Percentiles rank a stretch among this genome's conserved stretches.
phyloP scores from a whole-genome alignment of 2,329 filamentous ascomycete genomes.

The Cladosporium phlei region DNA sequence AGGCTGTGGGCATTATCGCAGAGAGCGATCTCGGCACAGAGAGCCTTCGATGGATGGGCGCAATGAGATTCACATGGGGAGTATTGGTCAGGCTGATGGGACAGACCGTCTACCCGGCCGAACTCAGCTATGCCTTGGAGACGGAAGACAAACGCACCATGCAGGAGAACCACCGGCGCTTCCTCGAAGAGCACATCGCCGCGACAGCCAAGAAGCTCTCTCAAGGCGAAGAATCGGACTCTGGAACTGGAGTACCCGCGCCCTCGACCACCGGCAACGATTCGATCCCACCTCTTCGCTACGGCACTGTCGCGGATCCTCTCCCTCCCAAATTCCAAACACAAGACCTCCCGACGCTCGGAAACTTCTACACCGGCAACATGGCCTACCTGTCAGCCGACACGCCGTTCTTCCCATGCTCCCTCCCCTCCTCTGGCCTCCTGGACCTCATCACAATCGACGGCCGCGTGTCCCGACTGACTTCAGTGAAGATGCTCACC shows the following conservation, averaged over 20 bases:
- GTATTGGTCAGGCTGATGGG: slow-evolving; percentile 71
- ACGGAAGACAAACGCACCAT: slow-evolving; percentile 70
- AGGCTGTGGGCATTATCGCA: slow-evolving; percentile 82
- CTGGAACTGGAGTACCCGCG: slow-evolving; percentile 1
- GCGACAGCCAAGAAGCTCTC: slow-evolving; percentile 24
- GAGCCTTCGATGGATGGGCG: slow-evolving; percentile 88
- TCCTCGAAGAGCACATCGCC: slow-evolving; percentile 23
- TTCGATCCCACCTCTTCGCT: slow-evolving; percentile 63
- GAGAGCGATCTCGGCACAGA: slow-evolving; percentile 89
- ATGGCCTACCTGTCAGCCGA: slow-evolving; percentile 90
- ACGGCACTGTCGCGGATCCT: slow-evolving; percentile 73
- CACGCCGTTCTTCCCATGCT: slow-evolving; percentile 79
- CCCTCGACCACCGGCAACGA: slow-evolving; percentile 27
- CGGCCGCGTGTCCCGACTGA: slow-evolving; percentile 64
- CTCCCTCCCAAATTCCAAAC: slow-evolving; percentile 74
- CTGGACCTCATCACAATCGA: slow-evolving; percentile 80
- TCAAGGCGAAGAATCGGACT: slow-evolving; percentile 4
- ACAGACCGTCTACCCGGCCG: slow-evolving; percentile 79
- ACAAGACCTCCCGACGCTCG: slow-evolving; percentile 69
- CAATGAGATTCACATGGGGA: slow-evolving; percentile 76
- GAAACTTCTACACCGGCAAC: slow-evolving; percentile 92
- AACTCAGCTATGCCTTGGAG: slow-evolving; percentile 79
- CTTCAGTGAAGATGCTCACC: slow-evolving; percentile 64
- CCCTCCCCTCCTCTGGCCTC: slow-evolving; percentile 75
- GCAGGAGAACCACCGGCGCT: slow-evolving; percentile 51